A percentile compares a stretch with the other conserved stretches of the same genome.
These are phyloP conservation scores for Cyclocybe cylindracea DNA, from an alignment of 768 basidiomycete genomes.

Conservation along the genomic window DNA sequence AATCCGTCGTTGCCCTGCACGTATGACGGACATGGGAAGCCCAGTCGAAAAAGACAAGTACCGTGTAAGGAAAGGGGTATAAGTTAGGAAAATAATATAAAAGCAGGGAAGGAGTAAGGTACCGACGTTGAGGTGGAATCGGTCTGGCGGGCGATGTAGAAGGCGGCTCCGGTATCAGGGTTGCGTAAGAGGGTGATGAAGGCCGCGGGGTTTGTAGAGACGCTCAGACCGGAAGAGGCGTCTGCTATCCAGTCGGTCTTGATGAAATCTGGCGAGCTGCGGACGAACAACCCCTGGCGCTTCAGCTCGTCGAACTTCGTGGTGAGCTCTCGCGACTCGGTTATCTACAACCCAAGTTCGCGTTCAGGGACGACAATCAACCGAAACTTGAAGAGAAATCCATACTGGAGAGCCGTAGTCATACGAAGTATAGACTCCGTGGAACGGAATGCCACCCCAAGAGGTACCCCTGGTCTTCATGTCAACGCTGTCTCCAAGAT, in stretches of 20 bases:
- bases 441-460: constrained; percentile 82
- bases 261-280: constrained; percentile 76
- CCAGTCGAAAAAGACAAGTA: too few relatives aligned
- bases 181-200: constrained; percentile 69
- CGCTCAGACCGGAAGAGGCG: constrained; percentile 46
- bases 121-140: constrained; percentile 69
- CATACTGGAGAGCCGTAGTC: constrained; percentile 73
- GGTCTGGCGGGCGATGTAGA: constrained; percentile 70
- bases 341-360: constrained; percentile 36
- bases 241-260: constrained; percentile 79
- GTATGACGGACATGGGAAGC: too few relatives aligned
- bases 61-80: not conserved
- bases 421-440: constrained; percentile 77
- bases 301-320: constrained; percentile 79
- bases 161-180: constrained; percentile 63
- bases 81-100: not conserved
- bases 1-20: constrained; percentile 47
- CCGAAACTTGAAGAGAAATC: not conserved
- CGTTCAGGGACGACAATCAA: not conserved
- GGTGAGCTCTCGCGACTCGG: constrained; percentile 66
- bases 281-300: constrained; percentile 74
- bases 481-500: not conserved
- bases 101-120: not conserved
- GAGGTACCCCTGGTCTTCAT: constrained; percentile 67
- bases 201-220: constrained; percentile 42